Evolutionary conservation across 2,329 filamentous ascomycete genomes (phyloP).

Genomic region (Pseudocercospora vitis): DNA sequence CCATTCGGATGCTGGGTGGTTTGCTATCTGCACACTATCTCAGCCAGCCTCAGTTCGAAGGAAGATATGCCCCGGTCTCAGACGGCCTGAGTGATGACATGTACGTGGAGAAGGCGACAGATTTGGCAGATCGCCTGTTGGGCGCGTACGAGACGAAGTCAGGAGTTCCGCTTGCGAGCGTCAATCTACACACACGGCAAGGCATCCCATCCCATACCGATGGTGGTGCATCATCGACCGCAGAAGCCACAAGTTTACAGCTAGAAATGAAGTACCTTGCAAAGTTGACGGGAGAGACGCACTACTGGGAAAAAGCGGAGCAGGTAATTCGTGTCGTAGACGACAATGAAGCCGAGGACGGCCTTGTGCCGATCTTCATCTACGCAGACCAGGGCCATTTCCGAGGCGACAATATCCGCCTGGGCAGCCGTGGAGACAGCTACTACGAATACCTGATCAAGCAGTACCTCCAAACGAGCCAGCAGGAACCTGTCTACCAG

Average conservation of each 20-base stretch:
- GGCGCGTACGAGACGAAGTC: conserved; percentile 84
- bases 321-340: conserved; percentile 90
- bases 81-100: conserved; percentile 79
- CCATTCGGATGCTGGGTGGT: conserved; percentile 94
- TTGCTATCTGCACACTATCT: conserved; percentile 92
- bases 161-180: conserved; percentile 84
- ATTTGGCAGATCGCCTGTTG: conserved; percentile 82
- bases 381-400: conserved; percentile 77
- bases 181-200: conserved; percentile 76
- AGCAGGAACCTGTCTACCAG: conserved; percentile 79
- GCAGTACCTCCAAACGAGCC: conserved; percentile 91
- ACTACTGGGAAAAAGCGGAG: conserved; percentile 91
- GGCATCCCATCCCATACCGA: conserved; percentile 82
- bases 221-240: conserved; percentile 85
- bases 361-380: conserved; percentile 89
- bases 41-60: conserved; percentile 70
- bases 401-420: conserved; percentile 78
- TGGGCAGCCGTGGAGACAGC: conserved; percentile 92
- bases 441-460: conserved; percentile 99
- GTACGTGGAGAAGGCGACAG: conserved; percentile 93
- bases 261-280: conserved; percentile 97
- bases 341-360: conserved; percentile 73
- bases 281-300: conserved; percentile 86
- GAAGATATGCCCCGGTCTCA: conserved; percentile 69
- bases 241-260: conserved; percentile 88